Evolutionary conservation across 2,329 filamentous ascomycete genomes (phyloP), one percentile per base, ranked within the genome.

Genomic region (Alternaria ethzedia): DNA sequence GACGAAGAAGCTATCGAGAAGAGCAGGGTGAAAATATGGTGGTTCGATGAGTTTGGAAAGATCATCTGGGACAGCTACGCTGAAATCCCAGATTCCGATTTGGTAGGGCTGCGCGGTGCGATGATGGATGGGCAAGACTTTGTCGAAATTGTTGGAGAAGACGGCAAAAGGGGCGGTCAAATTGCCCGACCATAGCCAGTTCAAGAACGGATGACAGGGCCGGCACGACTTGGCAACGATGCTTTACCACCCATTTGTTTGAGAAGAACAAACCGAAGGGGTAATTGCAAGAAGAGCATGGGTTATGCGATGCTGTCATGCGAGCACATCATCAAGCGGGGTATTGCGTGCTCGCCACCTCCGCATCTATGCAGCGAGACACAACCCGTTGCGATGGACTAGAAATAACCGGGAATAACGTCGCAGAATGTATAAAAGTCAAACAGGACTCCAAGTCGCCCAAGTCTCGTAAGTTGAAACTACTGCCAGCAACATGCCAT

Each of bases 321-420:
- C 25, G 56, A 70, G 61, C 65, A 72, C 72, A 63, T 65, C 65
- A 65, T 59, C 70, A 71, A 61, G 72, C 68, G 58, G 50, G 59
- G 52, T 58, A 74, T 74, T 70, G 68, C 70, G 72, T 74, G 72
- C 72, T 74, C 57, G 43, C 32, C 47, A 51, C 47, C 47, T 51
- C 26, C 47, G 47, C 47, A 51, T 51, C n/a, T 51, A 17, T 30
- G 47, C 13, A n/a, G 28, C 26, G 17, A 21, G 30, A 51, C 26
- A 21, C 47, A 51, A 51, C 13, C 47, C 11, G 25, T 20, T 32
- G 28, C 12, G 26, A 51, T 51, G 28, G 47, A 26, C 26, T 21
- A 13, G 26, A 51, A 21, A 21, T 28, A 20, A 32, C 26, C 17
- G 47, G 17, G 6, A 11, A 32, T 21, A 32, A 51, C 26, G 17